Evolutionary conservation across 2,329 filamentous ascomycete genomes (phyloP).

Genomic region (Colletotrichum musicola): DNA sequence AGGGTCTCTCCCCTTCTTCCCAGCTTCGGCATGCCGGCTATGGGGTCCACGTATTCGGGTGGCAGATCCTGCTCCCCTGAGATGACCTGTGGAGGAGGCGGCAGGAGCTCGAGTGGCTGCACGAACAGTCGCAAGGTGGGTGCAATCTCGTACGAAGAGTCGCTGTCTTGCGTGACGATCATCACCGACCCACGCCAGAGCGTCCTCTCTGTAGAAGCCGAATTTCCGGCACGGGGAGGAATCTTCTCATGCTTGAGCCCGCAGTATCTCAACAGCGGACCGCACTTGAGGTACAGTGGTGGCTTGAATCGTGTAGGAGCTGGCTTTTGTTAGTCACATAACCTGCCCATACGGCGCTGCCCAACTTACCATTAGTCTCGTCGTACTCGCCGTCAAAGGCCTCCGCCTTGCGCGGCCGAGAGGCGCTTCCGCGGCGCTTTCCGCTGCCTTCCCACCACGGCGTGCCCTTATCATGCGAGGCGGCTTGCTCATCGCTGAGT

Average conservation of each 20-base stretch:
- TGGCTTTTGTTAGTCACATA: slow-evolving; percentile 42
- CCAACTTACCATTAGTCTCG: slow-evolving; percentile 66
- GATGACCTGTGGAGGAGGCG: slow-evolving; percentile 80
- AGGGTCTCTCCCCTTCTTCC: slow-evolving; percentile 87
- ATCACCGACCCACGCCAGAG: slow-evolving; percentile 95
- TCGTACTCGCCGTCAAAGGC: slow-evolving; percentile 78
- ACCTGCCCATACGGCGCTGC: not conserved
- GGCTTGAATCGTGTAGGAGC: slow-evolving; percentile 83
- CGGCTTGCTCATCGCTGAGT: slow-evolving; percentile 57
- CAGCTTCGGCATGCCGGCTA: slow-evolving; percentile 88
- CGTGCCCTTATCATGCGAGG: slow-evolving; percentile 62
- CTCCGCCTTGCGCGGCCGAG: slow-evolving; percentile 68
- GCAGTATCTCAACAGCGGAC: slow-evolving; percentile 89
- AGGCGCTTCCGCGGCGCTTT: slow-evolving; percentile 60
- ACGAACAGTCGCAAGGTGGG: slow-evolving; percentile 88
- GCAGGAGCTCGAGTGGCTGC: slow-evolving; percentile 85
- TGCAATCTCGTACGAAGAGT: slow-evolving; percentile 83
- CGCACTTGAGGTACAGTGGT: slow-evolving; percentile 86
- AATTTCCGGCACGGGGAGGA: slow-evolving; percentile 52
- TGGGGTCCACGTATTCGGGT: slow-evolving; percentile 88
- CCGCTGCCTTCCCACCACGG: slow-evolving; percentile 83
- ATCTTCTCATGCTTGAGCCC: slow-evolving; percentile 78
- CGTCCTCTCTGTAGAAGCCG: slow-evolving; percentile 69
- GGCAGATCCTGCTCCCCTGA: slow-evolving; percentile 74
- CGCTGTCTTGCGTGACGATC: slow-evolving; percentile 90